Evolutionary conservation across 352 stramenopile genomes (phyloP).

Genomic region (Phytopythium helicoides): DNA sequence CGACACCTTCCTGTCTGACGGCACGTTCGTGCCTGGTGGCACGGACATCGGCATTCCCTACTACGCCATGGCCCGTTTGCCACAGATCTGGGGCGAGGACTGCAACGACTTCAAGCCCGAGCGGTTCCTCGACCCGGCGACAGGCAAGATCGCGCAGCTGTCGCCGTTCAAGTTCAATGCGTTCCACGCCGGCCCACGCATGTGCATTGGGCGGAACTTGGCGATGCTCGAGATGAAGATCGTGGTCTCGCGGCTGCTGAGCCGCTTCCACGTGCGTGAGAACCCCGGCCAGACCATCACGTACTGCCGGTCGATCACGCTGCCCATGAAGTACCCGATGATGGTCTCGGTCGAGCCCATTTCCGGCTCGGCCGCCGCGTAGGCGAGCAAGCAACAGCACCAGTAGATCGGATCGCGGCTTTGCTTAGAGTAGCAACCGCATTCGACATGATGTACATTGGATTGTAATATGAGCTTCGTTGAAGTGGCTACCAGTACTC

Average conservation of each 20-base stretch:
- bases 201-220: conserved; percentile 60
- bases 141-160: conserved; percentile 22
- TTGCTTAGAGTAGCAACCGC: too few species aligned
- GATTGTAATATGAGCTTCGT: too few species aligned
- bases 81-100: conserved; percentile 34
- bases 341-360: conserved; percentile 23
- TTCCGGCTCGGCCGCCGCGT: not conserved
- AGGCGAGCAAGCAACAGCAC: not conserved
- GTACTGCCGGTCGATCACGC: conserved; percentile 44
- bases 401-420: not conserved
- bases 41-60: conserved; percentile 34
- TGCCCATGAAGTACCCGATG: conserved; percentile 45
- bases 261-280: conserved; percentile 48
- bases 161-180: conserved; percentile 65
- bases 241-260: conserved; percentile 44
- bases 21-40: conserved; percentile 48
- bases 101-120: conserved; percentile 41
- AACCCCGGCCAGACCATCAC: conserved; percentile 23
- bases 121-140: conserved; percentile 37
- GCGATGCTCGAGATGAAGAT: conserved; percentile 83
- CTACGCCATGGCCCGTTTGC: conserved; percentile 39
- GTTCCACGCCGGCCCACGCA: conserved; percentile 53
- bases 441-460: too few species aligned
- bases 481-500: too few species aligned
- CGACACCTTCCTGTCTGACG: conserved; percentile 57